phyloP scores from a whole-genome alignment of 192 early-diverging fungal species.

The Geranomyces michiganensis region DNA sequence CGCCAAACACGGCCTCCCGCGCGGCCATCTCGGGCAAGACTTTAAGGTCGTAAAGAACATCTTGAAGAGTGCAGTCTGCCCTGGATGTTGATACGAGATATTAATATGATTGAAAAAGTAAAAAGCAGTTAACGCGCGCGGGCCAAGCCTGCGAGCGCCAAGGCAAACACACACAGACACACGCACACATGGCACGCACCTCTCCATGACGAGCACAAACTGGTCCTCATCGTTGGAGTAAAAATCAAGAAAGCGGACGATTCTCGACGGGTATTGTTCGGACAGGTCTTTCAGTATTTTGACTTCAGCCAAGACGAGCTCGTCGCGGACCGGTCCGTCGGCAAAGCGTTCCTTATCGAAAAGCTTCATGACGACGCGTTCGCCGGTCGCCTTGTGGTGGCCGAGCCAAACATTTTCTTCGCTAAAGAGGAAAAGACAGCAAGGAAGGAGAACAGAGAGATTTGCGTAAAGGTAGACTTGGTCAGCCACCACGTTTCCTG shows the following conservation, averaged over 20 bases:
- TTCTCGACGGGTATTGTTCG: conserved; percentile 9
- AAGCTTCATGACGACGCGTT: conserved; percentile 34
- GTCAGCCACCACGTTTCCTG: too few species aligned
- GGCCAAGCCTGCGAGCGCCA: background rate
- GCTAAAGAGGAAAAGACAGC: background rate
- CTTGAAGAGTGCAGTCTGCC: conserved; percentile 36
- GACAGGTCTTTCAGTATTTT: conserved; percentile 36
- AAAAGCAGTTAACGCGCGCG: background rate
- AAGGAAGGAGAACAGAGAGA: background rate
- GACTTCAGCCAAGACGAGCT: conserved; percentile 24
- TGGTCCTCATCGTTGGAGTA: conserved; percentile 40
- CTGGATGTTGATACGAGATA: conserved; percentile 23
- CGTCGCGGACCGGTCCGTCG: conserved; percentile 17
- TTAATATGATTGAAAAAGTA: too few species aligned
- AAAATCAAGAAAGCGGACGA: conserved; percentile 32
- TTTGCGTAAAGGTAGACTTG: too few species aligned
- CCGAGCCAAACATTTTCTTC: conserved; percentile 41
- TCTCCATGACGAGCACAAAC: conserved; percentile 39
- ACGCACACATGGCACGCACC: background rate
- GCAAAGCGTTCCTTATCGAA: conserved; percentile 31
- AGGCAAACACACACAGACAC: background rate
- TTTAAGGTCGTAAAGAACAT: conserved; percentile 24
- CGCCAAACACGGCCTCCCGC: conserved; percentile 38
- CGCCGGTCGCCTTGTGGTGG: conserved; percentile 21
- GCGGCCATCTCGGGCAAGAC: conserved; percentile 37